These are phyloP conservation scores for Suillus occidentalis DNA, from an alignment of 768 basidiomycete genomes.

Conservation along the genomic window DNA sequence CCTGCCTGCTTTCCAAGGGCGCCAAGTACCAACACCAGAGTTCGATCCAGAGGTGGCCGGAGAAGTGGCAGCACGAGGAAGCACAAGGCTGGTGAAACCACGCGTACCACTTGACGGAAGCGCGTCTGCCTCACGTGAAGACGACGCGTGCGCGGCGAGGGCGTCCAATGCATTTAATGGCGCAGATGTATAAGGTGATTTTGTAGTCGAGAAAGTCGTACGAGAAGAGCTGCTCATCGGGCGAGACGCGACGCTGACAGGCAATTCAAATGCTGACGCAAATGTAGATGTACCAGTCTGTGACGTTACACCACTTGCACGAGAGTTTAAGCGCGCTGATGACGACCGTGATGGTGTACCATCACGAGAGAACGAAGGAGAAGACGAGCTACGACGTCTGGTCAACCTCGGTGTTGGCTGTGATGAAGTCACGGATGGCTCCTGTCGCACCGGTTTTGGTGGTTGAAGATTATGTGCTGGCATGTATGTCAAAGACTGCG, in stretches of 20 bases:
- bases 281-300: constrained; percentile 11
- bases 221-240: constrained; percentile 16
- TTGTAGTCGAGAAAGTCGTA: constrained; percentile 25
- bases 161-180: constrained; percentile 32
- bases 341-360: constrained; percentile 10
- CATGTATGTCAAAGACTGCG: constrained; percentile 12
- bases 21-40: constrained; percentile 8
- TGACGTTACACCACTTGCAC: constrained; percentile 1
- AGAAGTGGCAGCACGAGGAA: constrained; percentile 41
- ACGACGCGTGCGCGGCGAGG: constrained; percentile 31
- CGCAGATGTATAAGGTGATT: constrained; percentile 30
- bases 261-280: constrained; percentile 2
- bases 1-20: constrained; percentile 26
- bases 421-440: constrained; percentile 14
- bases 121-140: constrained; percentile 23
- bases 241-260: constrained; percentile 14
- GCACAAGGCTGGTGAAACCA: constrained; percentile 53
- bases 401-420: constrained; percentile 25
- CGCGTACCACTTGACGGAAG: constrained; percentile 53
- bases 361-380: constrained; percentile 19
- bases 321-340: constrained; percentile 3
- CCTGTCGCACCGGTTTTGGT: constrained; percentile 20
- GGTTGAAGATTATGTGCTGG: constrained; percentile 13
- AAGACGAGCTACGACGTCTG: constrained; percentile 33
- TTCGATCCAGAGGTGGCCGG: constrained; percentile 19